A percentile compares a stretch with the other conserved stretches of the same genome.
Conservation (phyloP, 345 rosid species). For the Hypericum androsaemum region DNA sequence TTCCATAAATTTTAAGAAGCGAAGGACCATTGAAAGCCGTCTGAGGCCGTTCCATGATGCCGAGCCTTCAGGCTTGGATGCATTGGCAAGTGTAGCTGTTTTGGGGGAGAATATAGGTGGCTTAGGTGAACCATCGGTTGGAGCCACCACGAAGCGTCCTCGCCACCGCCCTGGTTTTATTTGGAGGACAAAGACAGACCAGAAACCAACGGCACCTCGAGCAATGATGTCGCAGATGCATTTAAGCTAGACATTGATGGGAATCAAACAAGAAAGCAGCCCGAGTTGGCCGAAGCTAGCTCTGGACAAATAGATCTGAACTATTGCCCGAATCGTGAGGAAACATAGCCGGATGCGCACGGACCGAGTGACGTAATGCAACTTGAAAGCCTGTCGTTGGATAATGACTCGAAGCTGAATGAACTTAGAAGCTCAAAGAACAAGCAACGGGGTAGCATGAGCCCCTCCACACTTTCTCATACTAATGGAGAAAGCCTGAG, state of each 20-base stretch:
- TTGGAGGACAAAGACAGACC: conserved; percentile 20
- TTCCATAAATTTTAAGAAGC: conserved; percentile 50
- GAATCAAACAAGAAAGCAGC: conserved; percentile 20
- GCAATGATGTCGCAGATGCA: conserved; percentile 5
- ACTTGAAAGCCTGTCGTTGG: too few relatives aligned
- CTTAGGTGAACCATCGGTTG: conserved; percentile 37
- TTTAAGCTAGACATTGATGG: conserved; percentile 26
- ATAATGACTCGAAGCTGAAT: too few relatives aligned
- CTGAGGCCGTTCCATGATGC: conserved; percentile 19
- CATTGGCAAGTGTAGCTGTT: conserved; percentile 73
- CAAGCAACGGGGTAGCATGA: too few relatives aligned
- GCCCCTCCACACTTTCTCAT: too few relatives aligned
- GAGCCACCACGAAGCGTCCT: conserved; percentile 89
- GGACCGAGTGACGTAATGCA: too few relatives aligned
- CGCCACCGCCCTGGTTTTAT: conserved; percentile 83
- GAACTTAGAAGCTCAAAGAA: too few relatives aligned
- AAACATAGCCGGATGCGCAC: background rate
- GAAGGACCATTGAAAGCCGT: conserved; percentile 31
- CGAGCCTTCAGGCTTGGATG: conserved; percentile 70
- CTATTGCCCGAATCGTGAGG: conserved; percentile 38
- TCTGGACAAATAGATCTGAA: conserved; percentile 48
- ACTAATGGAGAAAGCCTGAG: too few relatives aligned
- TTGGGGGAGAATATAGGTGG: conserved; percentile 51
- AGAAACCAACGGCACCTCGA: conserved; percentile 18
- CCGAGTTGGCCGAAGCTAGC: conserved; percentile 31